Base-by-base conservation (phyloP, 768 basidiomycete species). In the Termitomyces sp. region DNA sequence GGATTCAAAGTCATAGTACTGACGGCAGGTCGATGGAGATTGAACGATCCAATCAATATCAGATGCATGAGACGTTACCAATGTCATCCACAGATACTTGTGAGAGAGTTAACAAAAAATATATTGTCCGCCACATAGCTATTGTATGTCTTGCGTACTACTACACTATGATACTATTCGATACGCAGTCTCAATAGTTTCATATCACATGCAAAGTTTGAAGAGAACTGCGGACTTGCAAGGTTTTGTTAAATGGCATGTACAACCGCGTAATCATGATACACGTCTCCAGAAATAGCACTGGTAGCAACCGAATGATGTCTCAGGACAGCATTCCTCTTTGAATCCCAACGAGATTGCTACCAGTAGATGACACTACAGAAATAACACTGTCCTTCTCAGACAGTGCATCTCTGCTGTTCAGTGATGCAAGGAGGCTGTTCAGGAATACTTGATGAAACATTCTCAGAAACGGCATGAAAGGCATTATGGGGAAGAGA, bases 391-490 rank as follows among this genome's bases (percentile, higher is more conserved):
- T 2, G 20, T 16, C 33, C n/a, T 54, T 52, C 29, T 59, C 65
- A 10, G 45, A 31, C 5, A 62, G 36, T 3, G 56, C 20, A 20
- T 57, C 45, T 33, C 62, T 57, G 41, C 29, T 53, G 54, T 67
- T 67, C 51, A 65, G 44, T 4, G 53, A 56, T 15, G 66, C 60
- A 8, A 66, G 56, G 5, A 66, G 49, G 29, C 60, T 57, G 47
- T 66, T 66, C n/a, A 66, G 44, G 29, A 58, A 64, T 20, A 66
- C 65, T 64, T 42, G 18, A 33, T 15, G 1, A 24, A 48, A 10
- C 26, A n/a, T 22, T 12, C 9, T 48, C 15, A 50, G 29, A 5
- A 53, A 31, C 12, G 12, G 8, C 20, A 26, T 56, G 26, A 31
- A 36, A 29, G 22, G 5, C 29, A 51, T 18, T 10, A 46, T 33